Base-by-base conservation (phyloP, 1,284 basidiomycete genomes). In the Papiliotrema flavescens region DNA sequence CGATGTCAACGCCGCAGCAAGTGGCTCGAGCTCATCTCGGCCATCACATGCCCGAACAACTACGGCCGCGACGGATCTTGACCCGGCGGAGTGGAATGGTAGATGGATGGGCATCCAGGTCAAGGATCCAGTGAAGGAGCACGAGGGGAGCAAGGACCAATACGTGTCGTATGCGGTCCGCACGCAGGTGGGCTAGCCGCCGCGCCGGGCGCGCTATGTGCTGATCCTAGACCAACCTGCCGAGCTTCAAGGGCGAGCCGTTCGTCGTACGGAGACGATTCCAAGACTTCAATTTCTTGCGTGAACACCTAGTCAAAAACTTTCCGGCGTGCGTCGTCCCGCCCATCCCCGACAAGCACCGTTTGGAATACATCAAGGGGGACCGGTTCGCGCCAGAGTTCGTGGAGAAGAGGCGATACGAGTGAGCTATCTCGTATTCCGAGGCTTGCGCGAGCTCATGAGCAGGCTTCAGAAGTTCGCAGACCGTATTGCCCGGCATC, bases 271-370 rank as follows among this genome's bases (percentile, higher is more conserved):
- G 95, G 51, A 82, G 95, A 57, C 84, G 95, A 24, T 99, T 96
- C 78, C 90, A 95, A 69, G 96, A 99, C 77, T 99, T 99, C 76
- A 88, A 90, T 36, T 98, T 98, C 73, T 79, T 99, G 36, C 81
- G 89, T 58, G 87, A 96, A 49, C 85, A 96, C 67, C 84, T 99
- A 34, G 83, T 85, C 20, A 87, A 87, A 77, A 88, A 94, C 75
- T 99, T 98, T 70, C 93, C 93, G 2, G 96, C 95, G 53, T 95
- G 91, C 67, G 90, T 98, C 20, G 89, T 98, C 0, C 93, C 95
- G 23, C 90, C 92, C 6, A 81, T 99, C 48, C 96, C 95, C 3
- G 94, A 94, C 76, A 98, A 98, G 77, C 95, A 98, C 71, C 83
- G 96, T 53, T 78, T 97, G 69, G 93, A 96, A 75, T 99, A 99